Evolutionary conservation across 176 grass and related monocot species (phyloP), one percentile per base, ranked within the genome.

Genomic region (Triticum turgidum): DNA sequence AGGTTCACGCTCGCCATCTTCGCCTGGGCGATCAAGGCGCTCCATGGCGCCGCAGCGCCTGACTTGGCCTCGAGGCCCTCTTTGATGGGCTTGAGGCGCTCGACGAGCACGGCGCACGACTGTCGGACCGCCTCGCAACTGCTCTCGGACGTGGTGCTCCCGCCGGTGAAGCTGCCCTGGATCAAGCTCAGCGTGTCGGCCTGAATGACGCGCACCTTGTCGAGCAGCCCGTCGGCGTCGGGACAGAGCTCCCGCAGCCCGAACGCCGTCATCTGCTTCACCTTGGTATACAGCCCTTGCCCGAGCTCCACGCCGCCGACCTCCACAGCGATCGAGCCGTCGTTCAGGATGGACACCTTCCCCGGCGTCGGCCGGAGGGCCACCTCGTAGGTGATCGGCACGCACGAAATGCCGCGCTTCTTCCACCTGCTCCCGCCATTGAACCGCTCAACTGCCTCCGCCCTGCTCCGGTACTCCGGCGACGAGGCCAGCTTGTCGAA

Each of bases 221-320:
- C 91, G 10, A 95, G 44, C 65, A 98, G 91, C 62, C 89, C 69
- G 41, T 85, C 80, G 4, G 80, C 87, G 18, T 76, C 86, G 11
- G 30, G 45, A 54, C 82, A 91, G 17, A 98, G 24, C 56, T 92
- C 83, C 34, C 90, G 90, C 51, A 98, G 71, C 5, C 68, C 87
- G 44, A 89, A 98, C 42, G 91, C 93, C 0, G 95, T 64, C 89
- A 98, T 93, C 30, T 98, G 95, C 68, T 98, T 93, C 65, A 92
- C 95, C 79, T 98, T 98, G 35, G 95, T 95, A 88, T 90, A 98
- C 33, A 98, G 44, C 24, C 95, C 95, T 69, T 98, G 93, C 3
- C 95, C 95, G 42, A 98, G 83, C 81, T 98, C 95, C 32, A 95
- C 77, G 15, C 96, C 95, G 76, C 91, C 93, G 11, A 98, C 93